Conservation (phyloP, 169 alveolate genomes). For the Theileria orientalis region DNA sequence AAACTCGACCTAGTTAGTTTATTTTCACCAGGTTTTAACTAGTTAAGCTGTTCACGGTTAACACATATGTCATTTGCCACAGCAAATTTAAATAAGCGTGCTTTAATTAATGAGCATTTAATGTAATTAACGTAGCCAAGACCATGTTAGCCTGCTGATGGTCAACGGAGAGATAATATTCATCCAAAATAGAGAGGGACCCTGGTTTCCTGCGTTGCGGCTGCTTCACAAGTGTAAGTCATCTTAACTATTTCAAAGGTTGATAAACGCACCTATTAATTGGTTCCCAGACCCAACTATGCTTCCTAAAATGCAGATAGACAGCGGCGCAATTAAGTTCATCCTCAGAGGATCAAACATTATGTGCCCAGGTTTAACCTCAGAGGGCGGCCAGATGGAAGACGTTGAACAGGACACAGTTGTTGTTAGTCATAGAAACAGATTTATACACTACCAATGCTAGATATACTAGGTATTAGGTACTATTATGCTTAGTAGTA, state of each 20-base stretch:
- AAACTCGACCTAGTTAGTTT: too few species aligned
- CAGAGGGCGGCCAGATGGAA: slow-evolving; percentile 93
- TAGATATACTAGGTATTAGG: slow-evolving; percentile 21
- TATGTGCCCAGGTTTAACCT: slow-evolving; percentile 97
- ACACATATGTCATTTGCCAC: not conserved
- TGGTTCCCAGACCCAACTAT: slow-evolving; percentile 87
- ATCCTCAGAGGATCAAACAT: slow-evolving; percentile 94
- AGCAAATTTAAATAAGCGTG: not conserved
- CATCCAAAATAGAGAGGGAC: slow-evolving; percentile 89
- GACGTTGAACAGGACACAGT: slow-evolving; percentile 84
- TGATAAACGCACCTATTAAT: not conserved
- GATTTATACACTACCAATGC: too few species aligned
- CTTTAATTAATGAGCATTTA: not conserved
- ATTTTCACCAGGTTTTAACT: too few species aligned
- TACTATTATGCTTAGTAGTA: slow-evolving; percentile 21
- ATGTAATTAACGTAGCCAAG: slow-evolving; percentile 64
- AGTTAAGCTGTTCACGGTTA: not conserved
- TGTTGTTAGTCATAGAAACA: slow-evolving; percentile 57
- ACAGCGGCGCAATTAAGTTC: slow-evolving; percentile 93
- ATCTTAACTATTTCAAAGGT: too few species aligned
- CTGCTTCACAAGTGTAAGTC: slow-evolving; percentile 89
- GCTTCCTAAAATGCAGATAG: slow-evolving; percentile 96
- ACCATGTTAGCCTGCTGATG: slow-evolving; percentile 76
- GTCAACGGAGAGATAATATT: slow-evolving; percentile 79
- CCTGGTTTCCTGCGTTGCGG: slow-evolving; percentile 92